Evolutionary conservation across 176 grass and related monocot genomes (phyloP), one percentile per base, ranked within the genome.

Genomic region (Stipa capillata): DNA sequence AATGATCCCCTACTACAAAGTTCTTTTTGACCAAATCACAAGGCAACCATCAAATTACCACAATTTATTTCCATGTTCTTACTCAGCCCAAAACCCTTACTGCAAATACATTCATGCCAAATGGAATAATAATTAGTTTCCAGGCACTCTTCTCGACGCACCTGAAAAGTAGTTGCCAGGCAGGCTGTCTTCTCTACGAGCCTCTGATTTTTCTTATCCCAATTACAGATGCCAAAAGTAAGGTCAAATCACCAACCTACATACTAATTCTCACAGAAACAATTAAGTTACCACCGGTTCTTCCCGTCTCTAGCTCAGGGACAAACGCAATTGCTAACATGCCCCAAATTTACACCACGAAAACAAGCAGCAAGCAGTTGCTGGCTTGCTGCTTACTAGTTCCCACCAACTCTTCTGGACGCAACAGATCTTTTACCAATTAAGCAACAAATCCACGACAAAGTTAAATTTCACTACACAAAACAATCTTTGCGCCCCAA

Each of bases 381-480:
- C 20, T 69, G 24, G 36, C 53, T 77, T 86, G 84, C 32, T 62
- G 54, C 43, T 40, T 60, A 61, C 60, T 43, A 77, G 28, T 74
- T 74, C 33, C 60, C 42, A 83, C 47, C 69, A 89, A 69, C 35
- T 76, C 43, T 15, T 28, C 34, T 76, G 4, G 25, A 29, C 35
- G n/a, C 77, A 81, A 81, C 53, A 89, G 61, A 85, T 81, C 48
- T 64, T 89, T 56, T 72, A 69, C 64, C 55, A 65, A 62, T 50
- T 37, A 32, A 83, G 32, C 71, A 74, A 72, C 25, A 18, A 84
- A 52, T 59, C 15, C 43, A 61, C 35, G 42, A 25, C 8, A 61
- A 11, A 58, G 59, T 41, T 8, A 9, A 49, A 12, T 14, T 20
- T 52, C 8, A 25, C 67, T 20, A 82, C 9, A 3, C 31, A 36